Evolutionary conservation across 2,329 filamentous ascomycete genomes (phyloP).

Genomic region (Leptosphaerulina australis): DNA sequence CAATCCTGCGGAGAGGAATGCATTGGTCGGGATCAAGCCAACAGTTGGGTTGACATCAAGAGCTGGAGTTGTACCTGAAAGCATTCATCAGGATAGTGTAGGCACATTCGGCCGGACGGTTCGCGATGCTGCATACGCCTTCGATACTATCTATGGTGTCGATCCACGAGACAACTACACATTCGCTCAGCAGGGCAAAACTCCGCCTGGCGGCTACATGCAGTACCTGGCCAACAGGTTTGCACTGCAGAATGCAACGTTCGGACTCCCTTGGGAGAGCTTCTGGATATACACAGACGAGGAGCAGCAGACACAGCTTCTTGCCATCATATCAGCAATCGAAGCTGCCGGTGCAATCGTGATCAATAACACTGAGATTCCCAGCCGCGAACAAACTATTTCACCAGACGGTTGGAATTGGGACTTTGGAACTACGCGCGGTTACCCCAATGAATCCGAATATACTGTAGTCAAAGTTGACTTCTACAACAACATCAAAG

Average conservation of each 20-base stretch:
- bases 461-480: constrained; percentile 75
- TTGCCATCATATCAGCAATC: constrained; percentile 59
- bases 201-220: constrained; percentile 62
- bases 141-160: constrained; percentile 71
- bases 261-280: constrained; percentile 73
- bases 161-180: constrained; percentile 72
- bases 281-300: constrained; percentile 69
- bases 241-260: constrained; percentile 65
- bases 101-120: constrained; percentile 72
- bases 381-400: constrained; percentile 66
- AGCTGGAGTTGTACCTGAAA: constrained; percentile 64
- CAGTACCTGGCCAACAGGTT: constrained; percentile 61
- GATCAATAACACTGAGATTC: constrained; percentile 72
- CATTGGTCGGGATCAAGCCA: constrained; percentile 75
- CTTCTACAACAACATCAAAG: constrained; percentile 70
- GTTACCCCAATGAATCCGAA: constrained; percentile 73
- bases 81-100: constrained; percentile 70
- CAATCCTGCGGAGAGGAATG: constrained; percentile 72
- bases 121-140: constrained; percentile 68
- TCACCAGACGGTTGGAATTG: constrained; percentile 75
- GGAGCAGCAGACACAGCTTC: constrained; percentile 62
- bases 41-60: constrained; percentile 75
- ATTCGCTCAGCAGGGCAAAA: constrained; percentile 59
- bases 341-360: constrained; percentile 68
- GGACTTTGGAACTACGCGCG: constrained; percentile 68